Percentiles rank a stretch among this genome's conserved stretches.
phyloP scores from a whole-genome alignment of 306 rosid genomes.

The Lagenaria siceraria region DNA sequence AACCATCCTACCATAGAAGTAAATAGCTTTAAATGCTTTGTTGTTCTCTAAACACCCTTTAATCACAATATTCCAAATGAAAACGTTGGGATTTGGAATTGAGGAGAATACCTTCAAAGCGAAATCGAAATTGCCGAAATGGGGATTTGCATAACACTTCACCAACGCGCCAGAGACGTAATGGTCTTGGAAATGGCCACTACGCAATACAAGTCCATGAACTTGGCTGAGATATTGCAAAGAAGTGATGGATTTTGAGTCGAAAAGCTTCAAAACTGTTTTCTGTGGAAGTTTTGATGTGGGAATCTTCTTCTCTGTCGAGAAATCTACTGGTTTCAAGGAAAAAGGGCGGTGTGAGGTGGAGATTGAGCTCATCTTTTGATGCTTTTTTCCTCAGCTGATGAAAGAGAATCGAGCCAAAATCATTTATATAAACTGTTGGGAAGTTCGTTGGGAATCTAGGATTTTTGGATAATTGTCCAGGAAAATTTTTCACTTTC shows the following conservation, averaged over 20 bases:
- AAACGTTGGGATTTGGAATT: slow-evolving; percentile 44
- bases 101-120: slow-evolving; percentile 34
- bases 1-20: slow-evolving; percentile 29
- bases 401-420: background rate
- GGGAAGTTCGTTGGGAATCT: background rate
- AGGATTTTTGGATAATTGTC: background rate
- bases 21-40: slow-evolving; percentile 20
- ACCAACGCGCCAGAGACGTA: slow-evolving; percentile 38
- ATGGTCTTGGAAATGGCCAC: slow-evolving; percentile 45
- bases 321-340: slow-evolving; percentile 4
- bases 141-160: slow-evolving; percentile 28
- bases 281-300: slow-evolving; percentile 36
- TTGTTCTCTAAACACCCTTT: slow-evolving; percentile 38
- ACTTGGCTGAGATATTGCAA: slow-evolving; percentile 28
- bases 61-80: slow-evolving; percentile 42
- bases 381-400: background rate
- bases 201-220: slow-evolving; percentile 33
- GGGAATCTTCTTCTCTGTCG: slow-evolving; percentile 10
- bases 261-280: slow-evolving; percentile 30
- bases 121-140: slow-evolving; percentile 20
- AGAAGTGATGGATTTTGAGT: slow-evolving; percentile 30
- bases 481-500: no score
- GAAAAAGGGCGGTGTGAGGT: slow-evolving; percentile 22
- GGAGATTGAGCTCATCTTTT: slow-evolving; percentile 30
- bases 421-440: background rate